Percentiles rank a stretch among this genome's conserved stretches.
Conservation (phyloP, 345 rosid genomes). For the Syzygium jambos region DNA sequence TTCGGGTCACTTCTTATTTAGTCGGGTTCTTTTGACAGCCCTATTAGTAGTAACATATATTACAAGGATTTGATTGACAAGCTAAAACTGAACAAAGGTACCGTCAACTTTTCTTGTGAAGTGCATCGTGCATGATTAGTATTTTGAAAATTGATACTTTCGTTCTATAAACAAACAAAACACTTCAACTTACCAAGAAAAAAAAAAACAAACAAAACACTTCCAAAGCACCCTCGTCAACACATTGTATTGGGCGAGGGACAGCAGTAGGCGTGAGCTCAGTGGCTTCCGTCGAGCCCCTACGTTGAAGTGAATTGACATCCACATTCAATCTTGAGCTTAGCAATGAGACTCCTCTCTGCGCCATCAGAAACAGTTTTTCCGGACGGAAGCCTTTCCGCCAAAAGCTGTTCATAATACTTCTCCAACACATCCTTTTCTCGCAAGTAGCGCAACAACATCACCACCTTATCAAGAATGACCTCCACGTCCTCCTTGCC, state of each 20-base stretch:
- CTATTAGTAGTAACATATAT: neutral
- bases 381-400: conserved; percentile 86
- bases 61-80: neutral
- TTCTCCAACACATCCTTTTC: conserved; percentile 91
- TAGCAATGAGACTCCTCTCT: conserved; percentile 84
- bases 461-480: conserved; percentile 92
- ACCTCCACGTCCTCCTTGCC: conserved; percentile 84
- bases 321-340: conserved; percentile 95
- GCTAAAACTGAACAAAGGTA: neutral
- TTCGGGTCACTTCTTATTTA: too few species aligned
- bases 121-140: neutral
- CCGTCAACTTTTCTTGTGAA: neutral
- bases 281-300: conserved; percentile 48
- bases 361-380: conserved; percentile 90
- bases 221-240: neutral
- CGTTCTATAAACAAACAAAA: neutral
- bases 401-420: conserved; percentile 93
- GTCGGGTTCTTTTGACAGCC: too few species aligned
- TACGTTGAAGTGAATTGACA: conserved; percentile 92
- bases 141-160: neutral
- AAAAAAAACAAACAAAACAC: too few species aligned
- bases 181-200: too few species aligned
- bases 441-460: conserved; percentile 91
- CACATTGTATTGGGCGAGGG: neutral
- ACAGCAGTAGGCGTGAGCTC: neutral